Conservation (phyloP, 1,284 basidiomycete genomes). For the Prillingera fragicola region DNA sequence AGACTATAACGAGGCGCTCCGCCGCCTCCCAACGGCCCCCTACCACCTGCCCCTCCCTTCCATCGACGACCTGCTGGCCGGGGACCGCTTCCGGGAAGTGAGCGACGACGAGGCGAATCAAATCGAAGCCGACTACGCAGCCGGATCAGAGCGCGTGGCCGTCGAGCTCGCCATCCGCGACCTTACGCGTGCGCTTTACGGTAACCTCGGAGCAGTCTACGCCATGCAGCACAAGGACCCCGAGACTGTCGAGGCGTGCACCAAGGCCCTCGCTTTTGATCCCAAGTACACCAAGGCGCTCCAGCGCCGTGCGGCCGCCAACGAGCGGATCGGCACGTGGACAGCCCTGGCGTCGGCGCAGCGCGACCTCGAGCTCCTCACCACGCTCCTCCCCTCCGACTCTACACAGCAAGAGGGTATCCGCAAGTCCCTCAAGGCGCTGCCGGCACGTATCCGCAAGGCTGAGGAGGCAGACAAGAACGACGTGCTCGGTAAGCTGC, state of each 20-base stretch:
- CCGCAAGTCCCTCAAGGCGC: slow-evolving; percentile 6
- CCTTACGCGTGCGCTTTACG: slow-evolving; percentile 35
- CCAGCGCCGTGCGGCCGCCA: slow-evolving; percentile 76
- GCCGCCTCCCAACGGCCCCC: slow-evolving; percentile 21
- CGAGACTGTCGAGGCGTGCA: slow-evolving; percentile 48
- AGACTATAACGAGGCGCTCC: slow-evolving; percentile 32
- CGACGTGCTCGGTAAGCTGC: slow-evolving; percentile 10
- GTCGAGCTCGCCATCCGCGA: slow-evolving; percentile 31
- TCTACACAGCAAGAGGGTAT: slow-evolving; percentile 2
- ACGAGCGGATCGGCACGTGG: slow-evolving; percentile 76
- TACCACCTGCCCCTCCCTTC: slow-evolving; percentile 5
- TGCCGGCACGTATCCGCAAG: slow-evolving; percentile 6
- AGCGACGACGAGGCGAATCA: slow-evolving; percentile 38
- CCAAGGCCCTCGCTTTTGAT: slow-evolving; percentile 68
- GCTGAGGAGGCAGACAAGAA: slow-evolving; percentile 7
- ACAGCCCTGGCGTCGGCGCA: slow-evolving; percentile 71
- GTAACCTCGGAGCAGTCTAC: slow-evolving; percentile 42
- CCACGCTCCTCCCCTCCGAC: not conserved
- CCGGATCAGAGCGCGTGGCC: slow-evolving; percentile 17
- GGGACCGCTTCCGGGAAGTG: slow-evolving; percentile 18
- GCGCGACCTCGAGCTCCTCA: slow-evolving; percentile 9
- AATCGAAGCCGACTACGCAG: slow-evolving; percentile 22
- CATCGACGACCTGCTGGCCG: slow-evolving; percentile 1
- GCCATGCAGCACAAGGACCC: slow-evolving; percentile 33
- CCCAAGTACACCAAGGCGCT: slow-evolving; percentile 81